These are phyloP conservation scores for Citrus sinensis DNA, from an alignment of 345 rosid species.

Conservation along the genomic window DNA sequence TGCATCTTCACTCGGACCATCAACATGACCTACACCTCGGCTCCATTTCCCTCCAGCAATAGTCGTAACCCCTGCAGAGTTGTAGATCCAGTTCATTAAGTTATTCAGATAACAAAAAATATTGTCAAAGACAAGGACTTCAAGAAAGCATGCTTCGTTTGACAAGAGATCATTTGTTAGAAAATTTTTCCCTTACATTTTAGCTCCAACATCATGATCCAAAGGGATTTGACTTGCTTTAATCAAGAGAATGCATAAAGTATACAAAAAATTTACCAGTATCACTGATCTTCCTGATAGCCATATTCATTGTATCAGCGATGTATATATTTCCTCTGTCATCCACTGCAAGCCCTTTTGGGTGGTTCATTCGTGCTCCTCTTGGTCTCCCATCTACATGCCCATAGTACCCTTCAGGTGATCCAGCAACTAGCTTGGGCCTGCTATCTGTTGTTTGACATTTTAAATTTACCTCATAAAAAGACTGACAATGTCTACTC, in stretches of 20 bases:
- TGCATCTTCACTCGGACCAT: slow-evolving; percentile 78
- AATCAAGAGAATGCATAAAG: background rate
- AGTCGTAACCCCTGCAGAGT: slow-evolving; percentile 72
- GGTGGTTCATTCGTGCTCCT: slow-evolving; percentile 86
- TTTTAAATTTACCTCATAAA: slow-evolving; percentile 5
- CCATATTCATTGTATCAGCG: slow-evolving; percentile 91
- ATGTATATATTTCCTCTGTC: slow-evolving; percentile 89
- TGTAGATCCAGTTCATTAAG: background rate
- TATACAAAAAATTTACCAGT: slow-evolving; percentile 41
- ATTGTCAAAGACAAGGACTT: background rate
- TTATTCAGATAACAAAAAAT: background rate
- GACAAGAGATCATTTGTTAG: background rate
- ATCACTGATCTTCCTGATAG: slow-evolving; percentile 90
- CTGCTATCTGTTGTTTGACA: slow-evolving; percentile 65
- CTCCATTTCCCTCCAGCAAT: slow-evolving; percentile 85
- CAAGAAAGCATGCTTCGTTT: background rate
- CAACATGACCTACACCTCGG: slow-evolving; percentile 65
- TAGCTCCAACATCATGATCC: background rate
- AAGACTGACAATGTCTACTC: background rate
- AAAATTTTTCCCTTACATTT: background rate
- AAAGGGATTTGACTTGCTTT: background rate
- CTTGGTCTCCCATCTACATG: slow-evolving; percentile 82
- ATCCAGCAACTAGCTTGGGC: slow-evolving; percentile 84
- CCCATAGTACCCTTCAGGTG: slow-evolving; percentile 79
- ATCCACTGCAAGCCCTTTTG: slow-evolving; percentile 79